A percentile compares a stretch with the other conserved stretches of the same genome.
These are phyloP conservation scores for Acanthamoeba rhysodes DNA, from an alignment of 208 protist genomes.

Conservation along the genomic window DNA sequence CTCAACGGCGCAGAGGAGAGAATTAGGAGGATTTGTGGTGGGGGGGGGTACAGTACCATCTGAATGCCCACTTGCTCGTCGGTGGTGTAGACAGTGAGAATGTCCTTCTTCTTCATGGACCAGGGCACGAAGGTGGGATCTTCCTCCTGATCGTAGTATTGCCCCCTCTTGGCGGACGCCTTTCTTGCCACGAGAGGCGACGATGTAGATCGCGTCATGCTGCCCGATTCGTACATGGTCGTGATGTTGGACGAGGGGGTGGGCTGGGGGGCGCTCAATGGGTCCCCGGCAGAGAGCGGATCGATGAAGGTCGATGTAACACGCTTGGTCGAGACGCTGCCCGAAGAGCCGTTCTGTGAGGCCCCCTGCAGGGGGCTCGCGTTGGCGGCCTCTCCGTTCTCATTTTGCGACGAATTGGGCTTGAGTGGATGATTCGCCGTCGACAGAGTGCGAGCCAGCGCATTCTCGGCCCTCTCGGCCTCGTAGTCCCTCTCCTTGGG, in stretches of 20 bases:
- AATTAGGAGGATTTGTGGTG: not conserved
- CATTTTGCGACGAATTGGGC: not conserved
- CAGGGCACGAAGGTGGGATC: constrained; percentile 81
- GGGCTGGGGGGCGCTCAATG: not conserved
- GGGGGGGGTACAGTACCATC: constrained; percentile 46
- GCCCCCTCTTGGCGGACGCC: not conserved
- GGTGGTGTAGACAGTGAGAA: constrained; percentile 83
- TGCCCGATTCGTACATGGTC: not conserved
- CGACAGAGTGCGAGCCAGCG: not conserved
- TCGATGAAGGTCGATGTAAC: constrained; percentile 9
- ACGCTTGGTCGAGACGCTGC: constrained; percentile 3
- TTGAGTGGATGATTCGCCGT: constrained; percentile 32
- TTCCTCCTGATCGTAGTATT: not conserved
- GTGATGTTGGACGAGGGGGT: not conserved
- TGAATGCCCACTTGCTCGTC: constrained; percentile 75
- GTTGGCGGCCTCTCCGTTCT: not conserved
- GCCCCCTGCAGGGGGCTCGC: not conserved
- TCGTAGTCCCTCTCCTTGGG: constrained; percentile 33
- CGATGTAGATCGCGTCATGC: not conserved
- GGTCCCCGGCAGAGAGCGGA: not conserved
- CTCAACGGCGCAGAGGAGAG: not conserved
- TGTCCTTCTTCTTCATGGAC: constrained; percentile 80
- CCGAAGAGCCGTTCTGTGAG: not conserved
- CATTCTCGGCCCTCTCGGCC: not conserved
- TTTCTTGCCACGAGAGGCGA: constrained; percentile 1